These are phyloP conservation scores for Aaosphaeria arxii DNA, from an alignment of 2,329 filamentous ascomycete species.

Conservation along the genomic window DNA sequence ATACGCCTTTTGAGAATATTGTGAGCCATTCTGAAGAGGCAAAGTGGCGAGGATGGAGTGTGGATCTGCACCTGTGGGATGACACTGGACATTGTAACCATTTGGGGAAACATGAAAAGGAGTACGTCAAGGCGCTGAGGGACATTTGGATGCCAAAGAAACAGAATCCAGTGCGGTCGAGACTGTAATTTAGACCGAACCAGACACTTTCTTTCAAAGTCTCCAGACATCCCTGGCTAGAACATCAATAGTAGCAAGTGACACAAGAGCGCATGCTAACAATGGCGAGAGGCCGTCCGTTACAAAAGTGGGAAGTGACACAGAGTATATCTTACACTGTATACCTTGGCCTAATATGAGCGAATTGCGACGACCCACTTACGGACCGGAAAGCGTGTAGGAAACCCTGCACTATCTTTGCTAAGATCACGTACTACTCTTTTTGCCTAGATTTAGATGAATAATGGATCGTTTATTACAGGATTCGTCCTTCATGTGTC, in stretches of 20 bases:
- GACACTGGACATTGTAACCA: conserved; percentile 58
- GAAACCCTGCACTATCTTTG: no score
- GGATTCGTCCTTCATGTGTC: no score
- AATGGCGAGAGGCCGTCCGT: background rate
- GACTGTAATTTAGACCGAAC: background rate
- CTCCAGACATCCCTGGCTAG: background rate
- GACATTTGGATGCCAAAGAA: background rate
- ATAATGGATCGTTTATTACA: no score
- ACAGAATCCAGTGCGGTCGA: background rate
- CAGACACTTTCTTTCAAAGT: background rate
- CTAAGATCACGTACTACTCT: no score
- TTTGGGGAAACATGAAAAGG: conserved; percentile 32
- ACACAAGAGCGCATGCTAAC: no score
- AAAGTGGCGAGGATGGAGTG: conserved; percentile 42
- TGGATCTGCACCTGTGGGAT: conserved; percentile 50
- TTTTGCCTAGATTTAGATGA: no score
- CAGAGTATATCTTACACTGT: background rate
- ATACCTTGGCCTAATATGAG: no score
- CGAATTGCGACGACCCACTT: no score
- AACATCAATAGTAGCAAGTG: background rate
- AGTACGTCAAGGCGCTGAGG: background rate
- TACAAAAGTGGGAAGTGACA: background rate
- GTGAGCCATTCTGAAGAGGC: background rate
- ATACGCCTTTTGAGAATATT: background rate
- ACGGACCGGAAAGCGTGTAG: no score